Base-by-base conservation (phyloP, 176 grass and related monocot genomes). In the Oropetium thomaeum region DNA sequence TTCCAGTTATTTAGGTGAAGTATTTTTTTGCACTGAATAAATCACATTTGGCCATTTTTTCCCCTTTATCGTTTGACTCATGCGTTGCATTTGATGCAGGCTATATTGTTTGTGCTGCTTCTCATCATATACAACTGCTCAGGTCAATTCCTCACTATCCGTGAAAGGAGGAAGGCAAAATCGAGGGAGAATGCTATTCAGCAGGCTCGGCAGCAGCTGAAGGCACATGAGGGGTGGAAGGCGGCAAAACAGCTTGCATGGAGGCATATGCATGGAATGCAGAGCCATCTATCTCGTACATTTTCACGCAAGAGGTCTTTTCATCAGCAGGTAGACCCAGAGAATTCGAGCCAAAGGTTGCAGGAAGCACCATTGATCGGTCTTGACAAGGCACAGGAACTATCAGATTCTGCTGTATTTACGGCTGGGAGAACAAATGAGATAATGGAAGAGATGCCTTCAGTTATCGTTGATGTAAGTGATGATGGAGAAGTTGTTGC, bases 121-220 rank as follows among this genome's bases (percentile, higher is more conserved):
- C 70, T 98, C 33, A 70, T 94, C 59, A 91, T 98, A 84, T 94
- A 92, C 72, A 98, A 90, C 81, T 98, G 82, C 76, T 94, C 96
- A 45, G 96, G 77, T 57, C 85, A 93, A 77, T 80, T 85, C 67
- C 91, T 98, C 30, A 65, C 73, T 12, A 85, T 87, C 12, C 91
- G 89, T 5, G 84, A 94, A 78, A 58, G 84, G 28, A 87, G 84
- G 84, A 82, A 92, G 71, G 91, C 89, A 5, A 88, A 32, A 33
- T 94, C 96, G 0, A 94, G 96, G 80, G 91, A 89, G 73, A 83
- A 83, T 23, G 96, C 91, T 17, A 85, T 92, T 11, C 77, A 81
- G 78, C 70, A 89, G 31, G 91, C 87, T 19, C 88, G 76, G 73
- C 84, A 98, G 82, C 86, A 90, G 67, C 49, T 89, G 43, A 83